phyloP scores from a whole-genome alignment of 2,329 filamentous ascomycete genomes.

The Chrysoporthe cubensis region DNA sequence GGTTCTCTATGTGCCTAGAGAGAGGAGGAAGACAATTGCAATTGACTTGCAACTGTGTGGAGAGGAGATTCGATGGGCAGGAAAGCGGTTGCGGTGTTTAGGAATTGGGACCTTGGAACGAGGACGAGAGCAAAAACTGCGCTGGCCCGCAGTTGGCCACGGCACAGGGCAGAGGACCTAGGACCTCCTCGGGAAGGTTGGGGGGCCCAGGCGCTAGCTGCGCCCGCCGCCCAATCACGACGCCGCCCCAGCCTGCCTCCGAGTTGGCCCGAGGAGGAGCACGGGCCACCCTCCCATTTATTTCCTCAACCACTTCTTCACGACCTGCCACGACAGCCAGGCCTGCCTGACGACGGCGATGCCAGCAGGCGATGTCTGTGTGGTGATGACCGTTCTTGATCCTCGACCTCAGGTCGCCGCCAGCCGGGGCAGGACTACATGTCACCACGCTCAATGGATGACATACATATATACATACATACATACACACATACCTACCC shows the following conservation, averaged over 20 bases:
- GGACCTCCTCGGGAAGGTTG: neutral
- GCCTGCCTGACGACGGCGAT: too few relatives aligned
- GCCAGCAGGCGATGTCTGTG: too few relatives aligned
- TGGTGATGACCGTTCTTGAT: too few relatives aligned
- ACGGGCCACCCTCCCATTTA: constrained; percentile 5
- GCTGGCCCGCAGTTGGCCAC: constrained; percentile 15
- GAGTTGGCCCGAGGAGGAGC: constrained; percentile 9
- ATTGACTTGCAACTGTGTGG: constrained; percentile 61
- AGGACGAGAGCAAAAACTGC: constrained; percentile 30
- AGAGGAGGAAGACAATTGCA: constrained; percentile 65
- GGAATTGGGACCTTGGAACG: constrained; percentile 28
- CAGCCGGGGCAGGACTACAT: too few relatives aligned
- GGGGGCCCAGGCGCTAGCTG: constrained; percentile 3
- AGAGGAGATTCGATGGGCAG: constrained; percentile 61
- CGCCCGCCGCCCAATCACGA: neutral
- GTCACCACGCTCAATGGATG: too few relatives aligned
- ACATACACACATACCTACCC: too few relatives aligned
- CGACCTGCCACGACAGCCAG: too few relatives aligned
- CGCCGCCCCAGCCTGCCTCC: neutral
- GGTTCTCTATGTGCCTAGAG: constrained; percentile 55
- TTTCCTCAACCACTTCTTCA: neutral
- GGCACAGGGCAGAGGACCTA: constrained; percentile 8
- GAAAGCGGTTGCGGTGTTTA: constrained; percentile 40
- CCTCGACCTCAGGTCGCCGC: too few relatives aligned
- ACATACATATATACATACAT: neutral